Base-by-base conservation (phyloP, 2,329 filamentous ascomycete species). In the Neonectria sp. region DNA sequence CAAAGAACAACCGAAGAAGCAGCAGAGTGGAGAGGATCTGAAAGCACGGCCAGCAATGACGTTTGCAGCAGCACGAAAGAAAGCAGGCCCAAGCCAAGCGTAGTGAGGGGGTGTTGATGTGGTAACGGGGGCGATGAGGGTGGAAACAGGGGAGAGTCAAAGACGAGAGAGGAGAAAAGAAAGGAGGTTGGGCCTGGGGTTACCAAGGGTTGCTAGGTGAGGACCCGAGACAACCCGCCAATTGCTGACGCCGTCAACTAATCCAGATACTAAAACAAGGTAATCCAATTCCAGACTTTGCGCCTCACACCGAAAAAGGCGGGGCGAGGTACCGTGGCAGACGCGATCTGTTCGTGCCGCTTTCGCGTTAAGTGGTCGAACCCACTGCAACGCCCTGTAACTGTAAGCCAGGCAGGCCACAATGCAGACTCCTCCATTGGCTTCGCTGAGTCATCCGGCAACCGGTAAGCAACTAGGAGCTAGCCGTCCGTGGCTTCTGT, bases 351-450 rank as follows among this genome's bases (percentile, higher is more conserved):
- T 60, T 68, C 76, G 78, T 71, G 75, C 67, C 62, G 52, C 40
- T 69, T 76, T 79, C 78, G 78, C 73, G 78, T 78, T 73, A 76
- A 79, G 73, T 76, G 65, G 31, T 58, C 17, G 48, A 27, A 46
- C 53, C 51, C 31, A 55, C 21, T 21, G 21, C 21, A 21, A 21
- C 21, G 21, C 21, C 21, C 21, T 21, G 21, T 21, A 21, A 21
- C 21, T 2, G 21, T 21, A 21, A 21, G 1, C 21, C 21, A 12
- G 3, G 25, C 12, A 46, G 29, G 40, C 48, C 45, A 37, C 46
- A 21, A 29, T 35, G 27, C 17, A 45, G 31, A 55, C n/a, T 48
- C 27, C 43, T 17, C 37, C 25, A 68, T 67, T 71, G 58, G 61
- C 11, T 40, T 29, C 25, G 60, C 63, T 68, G 67, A 74, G 65